Conservation (phyloP, 2,329 filamentous ascomycete genomes). For the Colletotrichum euphorbiae region DNA sequence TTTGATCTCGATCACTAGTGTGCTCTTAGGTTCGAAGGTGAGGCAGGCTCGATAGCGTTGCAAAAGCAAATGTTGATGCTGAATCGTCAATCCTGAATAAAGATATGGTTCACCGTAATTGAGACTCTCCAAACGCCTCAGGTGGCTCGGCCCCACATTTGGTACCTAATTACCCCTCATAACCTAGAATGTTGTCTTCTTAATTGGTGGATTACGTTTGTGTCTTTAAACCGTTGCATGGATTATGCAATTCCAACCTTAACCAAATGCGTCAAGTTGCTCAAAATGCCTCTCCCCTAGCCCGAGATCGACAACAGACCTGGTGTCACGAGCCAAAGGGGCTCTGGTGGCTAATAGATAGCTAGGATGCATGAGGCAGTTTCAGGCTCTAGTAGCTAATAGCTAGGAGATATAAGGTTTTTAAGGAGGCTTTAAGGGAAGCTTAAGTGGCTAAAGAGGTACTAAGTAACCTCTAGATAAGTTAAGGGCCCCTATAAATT, state of each 20-base stretch:
- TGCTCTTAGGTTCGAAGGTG: background rate
- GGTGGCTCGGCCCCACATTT: constrained; percentile 13
- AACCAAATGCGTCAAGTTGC: background rate
- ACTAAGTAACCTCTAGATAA: too few species aligned
- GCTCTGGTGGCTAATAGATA: too few species aligned
- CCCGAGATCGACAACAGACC: constrained; percentile 6
- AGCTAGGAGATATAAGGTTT: too few species aligned
- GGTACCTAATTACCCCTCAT: constrained; percentile 33
- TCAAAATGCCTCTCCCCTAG: constrained; percentile 21
- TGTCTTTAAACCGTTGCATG: constrained; percentile 1
- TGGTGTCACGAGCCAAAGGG: too few species aligned
- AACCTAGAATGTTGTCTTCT: constrained; percentile 16
- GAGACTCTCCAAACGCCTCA: constrained; percentile 28
- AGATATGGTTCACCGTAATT: constrained; percentile 15
- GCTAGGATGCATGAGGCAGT: too few species aligned
- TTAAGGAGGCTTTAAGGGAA: too few species aligned
- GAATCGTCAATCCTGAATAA: constrained; percentile 3
- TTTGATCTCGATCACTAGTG: background rate
- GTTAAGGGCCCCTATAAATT: too few species aligned
- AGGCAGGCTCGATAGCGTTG: background rate
- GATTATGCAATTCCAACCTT: background rate
- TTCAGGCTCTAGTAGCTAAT: too few species aligned
- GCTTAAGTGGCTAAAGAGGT: too few species aligned
- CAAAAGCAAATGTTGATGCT: constrained; percentile 18
- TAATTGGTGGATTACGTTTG: constrained; percentile 24